Percentiles rank a stretch among this genome's conserved stretches.
These are phyloP conservation scores for Poa pratensis DNA, from an alignment of 176 grass and related monocot species.

Conservation along the genomic window DNA sequence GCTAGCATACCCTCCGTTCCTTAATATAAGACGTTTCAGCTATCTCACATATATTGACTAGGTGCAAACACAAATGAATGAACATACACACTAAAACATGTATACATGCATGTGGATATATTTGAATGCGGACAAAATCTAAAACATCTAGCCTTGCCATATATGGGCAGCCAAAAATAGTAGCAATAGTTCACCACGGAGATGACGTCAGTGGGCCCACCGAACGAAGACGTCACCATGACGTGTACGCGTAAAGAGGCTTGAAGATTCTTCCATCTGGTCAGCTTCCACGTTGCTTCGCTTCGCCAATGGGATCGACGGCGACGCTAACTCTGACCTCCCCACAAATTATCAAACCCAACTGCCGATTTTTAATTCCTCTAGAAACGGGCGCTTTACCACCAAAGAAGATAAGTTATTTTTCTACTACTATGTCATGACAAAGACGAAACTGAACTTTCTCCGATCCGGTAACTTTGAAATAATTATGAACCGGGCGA, in stretches of 20 bases:
- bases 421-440: neutral
- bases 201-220: neutral
- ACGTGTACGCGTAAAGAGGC: neutral
- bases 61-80: too few relatives aligned
- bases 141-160: too few relatives aligned
- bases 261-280: constrained; percentile 16
- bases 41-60: too few relatives aligned
- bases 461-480: neutral
- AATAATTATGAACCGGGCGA: neutral
- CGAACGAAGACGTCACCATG: neutral
- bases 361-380: neutral
- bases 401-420: neutral
- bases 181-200: neutral
- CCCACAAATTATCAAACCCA: neutral
- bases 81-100: too few relatives aligned
- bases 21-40: too few relatives aligned
- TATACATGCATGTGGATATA: too few relatives aligned
- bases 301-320: neutral
- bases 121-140: too few relatives aligned
- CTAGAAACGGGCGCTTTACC: neutral
- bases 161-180: neutral
- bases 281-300: constrained; percentile 22
- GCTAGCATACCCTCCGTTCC: too few relatives aligned
- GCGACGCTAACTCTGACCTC: neutral
- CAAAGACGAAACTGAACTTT: neutral